Percentiles rank a stretch among this genome's conserved stretches.
Evolutionary conservation across 2,329 filamentous ascomycete genomes (phyloP).

Genomic region (Emmonsiellopsis sp.): DNA sequence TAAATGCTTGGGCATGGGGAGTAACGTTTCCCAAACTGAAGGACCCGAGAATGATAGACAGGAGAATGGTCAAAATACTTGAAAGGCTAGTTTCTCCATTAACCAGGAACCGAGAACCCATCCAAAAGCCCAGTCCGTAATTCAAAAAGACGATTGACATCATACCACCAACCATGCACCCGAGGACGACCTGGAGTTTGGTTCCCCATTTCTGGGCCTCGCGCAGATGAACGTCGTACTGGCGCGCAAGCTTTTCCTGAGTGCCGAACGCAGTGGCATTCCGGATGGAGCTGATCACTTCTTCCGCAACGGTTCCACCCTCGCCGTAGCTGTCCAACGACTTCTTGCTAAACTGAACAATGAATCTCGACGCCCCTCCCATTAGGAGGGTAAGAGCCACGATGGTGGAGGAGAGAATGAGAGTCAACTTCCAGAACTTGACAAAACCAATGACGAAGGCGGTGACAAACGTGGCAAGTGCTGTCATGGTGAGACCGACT

Average conservation of each 20-base stretch:
- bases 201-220: constrained; percentile 67
- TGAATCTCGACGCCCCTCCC: constrained; percentile 61
- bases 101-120: constrained; percentile 67
- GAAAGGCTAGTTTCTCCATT: constrained; percentile 56
- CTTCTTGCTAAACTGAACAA: constrained; percentile 71
- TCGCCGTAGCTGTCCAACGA: constrained; percentile 70
- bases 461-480: constrained; percentile 71
- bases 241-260: constrained; percentile 77
- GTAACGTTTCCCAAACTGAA: constrained; percentile 83
- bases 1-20: constrained; percentile 79
- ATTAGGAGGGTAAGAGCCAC: constrained; percentile 70
- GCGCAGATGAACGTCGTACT: constrained; percentile 69
- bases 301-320: constrained; percentile 82
- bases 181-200: constrained; percentile 63
- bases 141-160: constrained; percentile 79
- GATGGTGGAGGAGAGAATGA: constrained; percentile 77
- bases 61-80: constrained; percentile 71
- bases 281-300: constrained; percentile 86
- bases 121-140: constrained; percentile 83
- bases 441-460: constrained; percentile 86
- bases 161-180: constrained; percentile 72
- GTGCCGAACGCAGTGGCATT: constrained; percentile 91
- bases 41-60: constrained; percentile 86
- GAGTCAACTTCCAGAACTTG: constrained; percentile 84
- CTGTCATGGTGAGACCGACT: constrained; percentile 65